phyloP scores from a whole-genome alignment of 495 filamentous ascomycete genomes.

The Aspergillus coremiiformis region DNA sequence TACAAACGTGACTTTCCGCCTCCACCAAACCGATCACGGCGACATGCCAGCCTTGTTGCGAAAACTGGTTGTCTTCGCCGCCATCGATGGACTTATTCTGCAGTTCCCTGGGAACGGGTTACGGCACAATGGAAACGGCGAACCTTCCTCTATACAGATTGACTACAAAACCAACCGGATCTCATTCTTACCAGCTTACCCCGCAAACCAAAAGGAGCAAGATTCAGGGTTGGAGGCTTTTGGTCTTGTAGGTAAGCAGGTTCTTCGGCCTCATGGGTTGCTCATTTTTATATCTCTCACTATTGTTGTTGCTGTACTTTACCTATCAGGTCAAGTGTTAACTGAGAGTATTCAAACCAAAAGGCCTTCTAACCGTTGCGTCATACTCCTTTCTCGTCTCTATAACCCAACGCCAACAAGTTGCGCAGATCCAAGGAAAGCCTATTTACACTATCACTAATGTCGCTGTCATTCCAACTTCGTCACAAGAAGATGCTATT shows the following conservation, averaged over 20 bases:
- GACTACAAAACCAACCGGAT: constrained; percentile 65
- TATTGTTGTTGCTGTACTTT: neutral
- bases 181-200: constrained; percentile 32
- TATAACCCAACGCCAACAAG: constrained; percentile 76
- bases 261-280: neutral
- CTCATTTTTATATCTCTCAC: neutral
- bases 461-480: constrained; percentile 78
- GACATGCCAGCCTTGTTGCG: constrained; percentile 68
- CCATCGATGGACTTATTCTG: constrained; percentile 78
- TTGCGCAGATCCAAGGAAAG: constrained; percentile 73
- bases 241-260: constrained; percentile 71
- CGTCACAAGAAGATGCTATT: constrained; percentile 64
- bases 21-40: constrained; percentile 11
- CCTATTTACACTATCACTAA: constrained; percentile 80
- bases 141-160: constrained; percentile 52
- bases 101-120: constrained; percentile 55
- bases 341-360: neutral
- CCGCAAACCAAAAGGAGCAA: constrained; percentile 29
- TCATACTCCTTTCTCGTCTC: constrained; percentile 73
- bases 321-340: neutral
- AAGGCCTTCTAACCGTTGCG: constrained; percentile 70
- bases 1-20: constrained; percentile 2
- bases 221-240: constrained; percentile 59
- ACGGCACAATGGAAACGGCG: constrained; percentile 34
- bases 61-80: constrained; percentile 73